Base-by-base conservation (phyloP, 495 filamentous ascomycete species). In the Tuber borchii region DNA sequence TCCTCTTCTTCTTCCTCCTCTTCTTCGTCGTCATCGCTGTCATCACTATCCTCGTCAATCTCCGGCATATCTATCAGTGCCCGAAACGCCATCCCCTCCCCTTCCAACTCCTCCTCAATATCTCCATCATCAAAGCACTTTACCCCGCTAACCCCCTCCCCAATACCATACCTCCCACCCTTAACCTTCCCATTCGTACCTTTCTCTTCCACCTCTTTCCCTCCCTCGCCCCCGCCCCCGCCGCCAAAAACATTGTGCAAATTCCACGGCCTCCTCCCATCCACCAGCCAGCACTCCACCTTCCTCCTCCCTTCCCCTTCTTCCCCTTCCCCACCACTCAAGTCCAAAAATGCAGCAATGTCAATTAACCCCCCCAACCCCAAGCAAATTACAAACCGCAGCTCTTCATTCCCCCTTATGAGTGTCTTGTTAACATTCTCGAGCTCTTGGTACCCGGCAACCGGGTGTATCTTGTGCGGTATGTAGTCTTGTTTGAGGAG, bases 401-500 rank as follows among this genome's bases (percentile, higher is more conserved):
- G 76, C 34, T 81, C 81, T 17, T 81, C 81, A 26, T 83, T 83
- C 9, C 74, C 82, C 39, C 71, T 79, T 10, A 83, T 39, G 10
- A 83, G 74, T 0, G 76, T 76, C 39, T 73, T 56, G 40, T 83
- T 83, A 34, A 83, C 70, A 16, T 78, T 76, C 81, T 91, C 86
- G 51, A 99, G 90, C 82, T 98, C 95, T 77, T 89, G 90, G 90
- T 97, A 97, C 45, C 95, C 95, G 22, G 92, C 88, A 48, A 99
- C 90, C 7, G 96, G 95, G 79, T 97, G 93, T 76, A 98, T 97
- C 87, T 97, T 97, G 85, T 98, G 95, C n/a, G 91, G 91, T 78
- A 99, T 96, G 83, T 95, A 98, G 87, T 99, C 95, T 86, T 93
- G 91, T 86, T 95, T 97, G 71, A 99, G 87, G 26, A 98, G 88